Evolutionary conservation across 208 protist genomes (phyloP).

Genomic region (Acanthamoeba triangularis): DNA sequence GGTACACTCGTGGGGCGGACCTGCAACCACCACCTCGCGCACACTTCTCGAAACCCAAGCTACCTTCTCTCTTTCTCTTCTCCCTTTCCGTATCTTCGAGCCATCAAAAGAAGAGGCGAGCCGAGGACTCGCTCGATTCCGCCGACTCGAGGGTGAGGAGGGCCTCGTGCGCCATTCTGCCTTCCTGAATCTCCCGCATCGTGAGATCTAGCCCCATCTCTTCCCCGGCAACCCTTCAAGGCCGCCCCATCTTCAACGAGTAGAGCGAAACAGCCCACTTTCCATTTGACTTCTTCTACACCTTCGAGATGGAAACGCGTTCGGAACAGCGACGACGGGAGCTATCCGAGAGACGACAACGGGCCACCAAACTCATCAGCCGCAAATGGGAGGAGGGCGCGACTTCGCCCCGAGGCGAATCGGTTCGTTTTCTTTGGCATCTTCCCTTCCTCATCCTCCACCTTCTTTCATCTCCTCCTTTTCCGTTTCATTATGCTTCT

Average conservation of each 20-base stretch:
- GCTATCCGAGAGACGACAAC: not conserved
- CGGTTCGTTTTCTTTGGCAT: not conserved
- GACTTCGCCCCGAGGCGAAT: not conserved
- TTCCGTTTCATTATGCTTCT: not conserved
- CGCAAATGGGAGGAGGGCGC: not conserved
- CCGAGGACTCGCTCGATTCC: too few species aligned
- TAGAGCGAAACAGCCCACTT: not conserved
- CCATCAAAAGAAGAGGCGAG: too few species aligned
- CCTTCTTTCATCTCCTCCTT: too few species aligned
- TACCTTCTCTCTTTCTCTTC: not conserved
- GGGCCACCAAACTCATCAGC: conserved; percentile 44
- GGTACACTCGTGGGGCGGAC: not conserved
- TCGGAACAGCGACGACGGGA: conserved; percentile 19
- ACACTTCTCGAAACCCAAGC: not conserved
- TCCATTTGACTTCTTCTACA: not conserved
- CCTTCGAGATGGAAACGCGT: not conserved
- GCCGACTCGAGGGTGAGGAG: too few species aligned
- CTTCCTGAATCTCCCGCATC: too few species aligned
- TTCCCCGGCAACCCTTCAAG: too few species aligned
- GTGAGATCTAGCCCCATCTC: too few species aligned
- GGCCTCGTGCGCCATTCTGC: too few species aligned
- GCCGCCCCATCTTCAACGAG: too few species aligned
- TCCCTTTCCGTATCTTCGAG: too few species aligned
- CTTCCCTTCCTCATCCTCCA: not conserved
- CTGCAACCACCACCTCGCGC: not conserved